Evolutionary conservation across 2,329 filamentous ascomycete genomes (phyloP), one percentile per base, ranked within the genome.

Genomic region (Harringtonia lauricola): DNA sequence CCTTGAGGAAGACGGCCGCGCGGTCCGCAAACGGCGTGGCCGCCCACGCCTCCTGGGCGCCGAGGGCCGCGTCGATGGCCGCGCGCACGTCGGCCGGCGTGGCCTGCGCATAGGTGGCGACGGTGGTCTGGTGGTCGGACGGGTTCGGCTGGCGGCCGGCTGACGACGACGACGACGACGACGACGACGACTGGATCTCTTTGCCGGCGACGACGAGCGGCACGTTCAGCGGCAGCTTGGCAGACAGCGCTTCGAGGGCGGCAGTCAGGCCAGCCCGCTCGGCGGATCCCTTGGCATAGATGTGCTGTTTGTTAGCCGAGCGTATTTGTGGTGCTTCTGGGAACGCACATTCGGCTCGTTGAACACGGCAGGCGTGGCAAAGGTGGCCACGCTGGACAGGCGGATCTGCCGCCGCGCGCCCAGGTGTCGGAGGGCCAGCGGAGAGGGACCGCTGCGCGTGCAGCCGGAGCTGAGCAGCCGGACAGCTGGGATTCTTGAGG

Each of bases 271-370:
- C 81, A 55, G 82, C 74, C 48, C 90, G 76, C 59, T 95, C 85
- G 21, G 79, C 64, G 2, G 89, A 92, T 47, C 81, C 86, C 62
- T 92, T 92, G 50, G 73, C 72, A 61, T 95, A 98, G 64, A 90
- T 83, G 69, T 94, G 84, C 88, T 95, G 54, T 18, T 6, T 15
- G 18, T 36, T 4, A 28, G 22, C 19, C 19, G 38, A 34, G 14
- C 28, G 9, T 12, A 3, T 18, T 18, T 21, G 7, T 17, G 28
- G 9, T 34, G 72, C 86, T 63, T 65, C n/a, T n/a, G n/a, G n/a
- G n/a, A n/a, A n/a, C n/a, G n/a, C n/a, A 95, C 89, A 62, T 95
- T 98, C n/a, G 87, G 87, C 68, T 98, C 92, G 61, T 98, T 98
- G 59, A 77, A 70, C 55, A 95, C 78, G 50, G 80, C 80, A 40